These are phyloP conservation scores for Henckelia pumila DNA, from an alignment of 257 asterid species.

Conservation along the genomic window DNA sequence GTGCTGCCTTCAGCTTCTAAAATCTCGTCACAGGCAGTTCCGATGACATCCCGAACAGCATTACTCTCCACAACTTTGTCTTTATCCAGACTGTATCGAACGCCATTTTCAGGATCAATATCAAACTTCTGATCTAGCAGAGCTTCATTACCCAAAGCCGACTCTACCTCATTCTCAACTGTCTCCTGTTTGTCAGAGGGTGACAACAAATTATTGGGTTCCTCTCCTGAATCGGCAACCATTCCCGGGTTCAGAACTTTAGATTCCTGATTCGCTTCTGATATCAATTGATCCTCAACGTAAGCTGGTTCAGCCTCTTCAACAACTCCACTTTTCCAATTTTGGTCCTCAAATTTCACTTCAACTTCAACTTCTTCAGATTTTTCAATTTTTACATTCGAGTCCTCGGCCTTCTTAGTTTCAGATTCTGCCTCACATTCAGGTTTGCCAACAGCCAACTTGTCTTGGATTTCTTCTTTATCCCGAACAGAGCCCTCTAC, in stretches of 20 bases:
- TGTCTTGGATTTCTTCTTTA: not conserved
- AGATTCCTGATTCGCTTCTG: slow-evolving; percentile 33
- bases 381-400: not conserved
- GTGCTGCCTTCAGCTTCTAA: slow-evolving; percentile 27
- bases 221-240: slow-evolving; percentile 27
- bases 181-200: slow-evolving; percentile 17
- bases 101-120: slow-evolving; percentile 15
- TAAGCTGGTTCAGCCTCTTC: slow-evolving; percentile 23
- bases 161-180: slow-evolving; percentile 24
- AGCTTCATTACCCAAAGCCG: too few species aligned
- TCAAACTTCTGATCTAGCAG: slow-evolving; percentile 20
- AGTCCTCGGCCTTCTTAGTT: slow-evolving; percentile 3
- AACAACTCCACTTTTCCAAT: slow-evolving; percentile 22
- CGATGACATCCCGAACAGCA: slow-evolving; percentile 24
- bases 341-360: slow-evolving; percentile 28
- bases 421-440: slow-evolving; percentile 9
- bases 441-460: not conserved
- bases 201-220: slow-evolving; percentile 1
- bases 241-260: slow-evolving; percentile 21
- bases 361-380: slow-evolving; percentile 15
- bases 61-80: slow-evolving; percentile 16
- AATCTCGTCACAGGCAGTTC: slow-evolving; percentile 25
- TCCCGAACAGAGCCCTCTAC: not conserved
- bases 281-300: slow-evolving; percentile 18
- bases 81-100: slow-evolving; percentile 26